Evolutionary conservation across 23 red algal species (phyloP).

Genomic region (Gracilaria gracilis): DNA sequence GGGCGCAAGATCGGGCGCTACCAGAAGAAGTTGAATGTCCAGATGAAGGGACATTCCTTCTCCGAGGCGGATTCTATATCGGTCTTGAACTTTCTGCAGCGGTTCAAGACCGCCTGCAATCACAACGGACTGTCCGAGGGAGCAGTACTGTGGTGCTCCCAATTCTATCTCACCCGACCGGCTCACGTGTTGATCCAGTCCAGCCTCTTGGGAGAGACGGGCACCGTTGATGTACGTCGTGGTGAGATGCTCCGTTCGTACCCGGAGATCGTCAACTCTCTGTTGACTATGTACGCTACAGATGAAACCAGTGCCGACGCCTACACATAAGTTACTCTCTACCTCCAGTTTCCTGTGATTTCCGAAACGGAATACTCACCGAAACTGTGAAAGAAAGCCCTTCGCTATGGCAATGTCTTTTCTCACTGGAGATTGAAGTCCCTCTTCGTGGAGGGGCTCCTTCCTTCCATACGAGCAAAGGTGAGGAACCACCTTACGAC

Average conservation of each 20-base stretch:
- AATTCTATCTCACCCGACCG: conserved; percentile 31
- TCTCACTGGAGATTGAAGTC: conserved; percentile 26
- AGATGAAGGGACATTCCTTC: conserved; percentile 52
- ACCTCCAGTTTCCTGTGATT: conserved; percentile 11
- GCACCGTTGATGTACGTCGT: neutral
- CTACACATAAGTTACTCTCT: neutral
- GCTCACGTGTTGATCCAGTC: conserved; percentile 28
- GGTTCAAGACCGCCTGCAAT: conserved; percentile 15
- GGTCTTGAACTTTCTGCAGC: conserved; percentile 16
- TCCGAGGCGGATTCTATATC: conserved; percentile 25
- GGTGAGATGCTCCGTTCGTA: neutral
- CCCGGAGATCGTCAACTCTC: conserved; percentile 7
- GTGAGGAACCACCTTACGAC: conserved; percentile 8
- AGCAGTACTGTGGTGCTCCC: conserved; percentile 19
- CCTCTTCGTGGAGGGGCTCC: too few relatives aligned
- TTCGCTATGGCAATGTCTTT: conserved; percentile 14
- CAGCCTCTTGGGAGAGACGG: neutral
- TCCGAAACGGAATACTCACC: neutral
- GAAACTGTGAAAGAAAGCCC: conserved; percentile 17
- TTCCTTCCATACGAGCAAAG: conserved; percentile 5
- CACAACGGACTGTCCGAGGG: conserved; percentile 26
- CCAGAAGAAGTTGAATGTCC: conserved; percentile 35
- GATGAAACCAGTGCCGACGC: conserved; percentile 34
- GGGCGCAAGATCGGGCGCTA: neutral
- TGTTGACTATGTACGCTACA: conserved; percentile 33